Evolutionary conservation across 2,329 filamentous ascomycete genomes (phyloP).

Genomic region (Pyricularia pennisetigena): DNA sequence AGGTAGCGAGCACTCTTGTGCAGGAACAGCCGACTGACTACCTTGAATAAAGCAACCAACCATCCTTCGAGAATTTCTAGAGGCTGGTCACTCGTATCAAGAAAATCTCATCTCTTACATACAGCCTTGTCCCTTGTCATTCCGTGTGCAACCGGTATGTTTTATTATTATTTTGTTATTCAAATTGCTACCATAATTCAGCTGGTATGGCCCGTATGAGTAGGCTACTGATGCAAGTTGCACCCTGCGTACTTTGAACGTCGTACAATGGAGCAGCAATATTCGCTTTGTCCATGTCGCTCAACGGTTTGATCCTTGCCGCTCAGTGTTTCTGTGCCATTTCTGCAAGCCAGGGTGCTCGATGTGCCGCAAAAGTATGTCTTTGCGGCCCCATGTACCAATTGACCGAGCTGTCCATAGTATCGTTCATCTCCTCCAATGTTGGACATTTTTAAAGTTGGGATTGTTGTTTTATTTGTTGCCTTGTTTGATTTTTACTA

Average conservation of each 20-base stretch:
- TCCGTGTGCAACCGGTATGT: not conserved
- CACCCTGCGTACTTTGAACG: not conserved
- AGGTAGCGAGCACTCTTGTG: not conserved
- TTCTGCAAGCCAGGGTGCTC: not conserved
- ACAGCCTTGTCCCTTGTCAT: not conserved
- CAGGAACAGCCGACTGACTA: not conserved
- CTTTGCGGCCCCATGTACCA: not conserved
- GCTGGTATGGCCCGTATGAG: not conserved
- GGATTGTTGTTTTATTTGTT: not conserved
- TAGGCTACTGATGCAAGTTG: not conserved
- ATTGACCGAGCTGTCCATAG: not conserved
- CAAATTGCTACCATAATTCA: not conserved
- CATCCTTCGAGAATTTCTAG: not conserved
- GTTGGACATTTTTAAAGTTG: no score
- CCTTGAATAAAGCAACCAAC: not conserved
- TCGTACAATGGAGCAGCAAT: not conserved
- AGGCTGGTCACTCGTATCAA: not conserved
- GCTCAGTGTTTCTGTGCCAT: not conserved
- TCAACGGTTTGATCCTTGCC: not conserved
- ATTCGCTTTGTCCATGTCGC: not conserved
- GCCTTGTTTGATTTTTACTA: not conserved
- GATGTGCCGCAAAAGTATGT: not conserved
- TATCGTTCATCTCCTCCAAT: no score
- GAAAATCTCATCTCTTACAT: not conserved
- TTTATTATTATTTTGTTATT: not conserved